Evolutionary conservation across 2,329 filamentous ascomycete species (phyloP), one percentile per base, ranked within the genome.

Genomic region (Cladophialophora immunda): DNA sequence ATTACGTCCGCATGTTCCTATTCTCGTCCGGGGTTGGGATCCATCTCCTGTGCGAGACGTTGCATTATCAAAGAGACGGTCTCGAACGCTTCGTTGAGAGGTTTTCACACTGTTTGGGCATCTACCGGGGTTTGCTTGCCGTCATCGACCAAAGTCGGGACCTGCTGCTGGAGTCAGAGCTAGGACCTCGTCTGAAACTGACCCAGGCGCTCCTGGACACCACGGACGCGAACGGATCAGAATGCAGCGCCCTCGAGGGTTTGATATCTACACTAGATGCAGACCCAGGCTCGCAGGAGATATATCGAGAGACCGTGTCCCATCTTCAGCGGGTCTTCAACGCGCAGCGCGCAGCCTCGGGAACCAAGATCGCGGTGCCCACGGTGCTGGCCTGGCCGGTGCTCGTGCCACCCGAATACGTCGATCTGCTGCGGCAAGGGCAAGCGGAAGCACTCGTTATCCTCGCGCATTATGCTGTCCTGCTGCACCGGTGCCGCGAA

Each of bases 21-120:
- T 71, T 71, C 58, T 70, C 71, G 25, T 62, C 67, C 19, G 56
- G 71, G 53, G 25, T 73, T 13, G 70, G 61, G 5, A 17, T 68
- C 11, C 70, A 72, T 45, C 32, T 68, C 45, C 77, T 87, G 3
- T 83, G 80, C 70, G 83, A 87, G 62, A 80, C 80, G 1, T 75
- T 85, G 1, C 68, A 75, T 64, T 76, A 79, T 60, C 77, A 81
- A 47, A 76, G 76, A 17, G 58, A 69, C 17, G 71, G 78, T 50
- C 82, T 85, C 41, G 75, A 79, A 36, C 66, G 70, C 9, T 77
- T 77, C 41, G 66, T 78, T 25, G 67, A 76, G n/a, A 66, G 66
- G 22, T 74, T 76, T 38, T 52, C 64, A 1, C 68, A 72, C 30
- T 74, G 68, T n/a, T 56, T 76, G 29, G 70, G 67, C 25, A 55